Percentiles rank a stretch among this genome's conserved stretches.
Conservation (phyloP, 805 yeast species). For the Peterozyma xylosa region DNA sequence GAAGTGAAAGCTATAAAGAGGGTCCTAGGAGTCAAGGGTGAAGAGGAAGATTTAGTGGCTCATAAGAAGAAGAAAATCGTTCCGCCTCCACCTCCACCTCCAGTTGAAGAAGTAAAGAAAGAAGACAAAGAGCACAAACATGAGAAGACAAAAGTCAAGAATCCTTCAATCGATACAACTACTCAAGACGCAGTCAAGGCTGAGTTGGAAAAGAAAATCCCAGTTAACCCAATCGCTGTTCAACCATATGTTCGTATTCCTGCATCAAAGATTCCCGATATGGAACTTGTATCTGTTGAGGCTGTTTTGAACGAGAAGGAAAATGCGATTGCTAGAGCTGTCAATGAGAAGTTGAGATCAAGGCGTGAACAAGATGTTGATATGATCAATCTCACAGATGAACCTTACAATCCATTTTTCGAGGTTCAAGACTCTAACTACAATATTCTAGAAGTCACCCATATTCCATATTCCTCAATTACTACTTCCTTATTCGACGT, state of each 20-base stretch:
- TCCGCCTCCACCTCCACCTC: slow-evolving; percentile 13
- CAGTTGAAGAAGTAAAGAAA: slow-evolving; percentile 10
- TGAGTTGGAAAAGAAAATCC: not conserved
- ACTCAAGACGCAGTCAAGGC: slow-evolving; percentile 10
- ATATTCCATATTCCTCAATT: slow-evolving; percentile 76
- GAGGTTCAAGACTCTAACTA: slow-evolving; percentile 52
- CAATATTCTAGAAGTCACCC: slow-evolving; percentile 43
- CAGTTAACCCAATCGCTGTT: slow-evolving; percentile 22
- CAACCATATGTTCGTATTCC: slow-evolving; percentile 86
- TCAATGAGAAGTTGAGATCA: slow-evolving; percentile 72
- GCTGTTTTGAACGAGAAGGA: slow-evolving; percentile 68
- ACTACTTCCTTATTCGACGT: slow-evolving; percentile 62
- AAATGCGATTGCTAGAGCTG: slow-evolving; percentile 73
- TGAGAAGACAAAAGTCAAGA: slow-evolving; percentile 12
- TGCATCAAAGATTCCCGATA: slow-evolving; percentile 87
- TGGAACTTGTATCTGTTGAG: slow-evolving; percentile 80
- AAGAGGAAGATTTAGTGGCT: slow-evolving; percentile 74
- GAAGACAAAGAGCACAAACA: slow-evolving; percentile 14
- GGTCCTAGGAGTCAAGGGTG: slow-evolving; percentile 67
- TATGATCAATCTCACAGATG: slow-evolving; percentile 82
- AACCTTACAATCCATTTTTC: slow-evolving; percentile 75
- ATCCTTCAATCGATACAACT: slow-evolving; percentile 8
- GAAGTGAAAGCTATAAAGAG: slow-evolving; percentile 71
- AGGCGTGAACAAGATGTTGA: slow-evolving; percentile 64
- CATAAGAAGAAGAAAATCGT: slow-evolving; percentile 60